Evolutionary conservation across 371 early-diverging fungal species (phyloP).

Genomic region (Apophysomyces sp.): DNA sequence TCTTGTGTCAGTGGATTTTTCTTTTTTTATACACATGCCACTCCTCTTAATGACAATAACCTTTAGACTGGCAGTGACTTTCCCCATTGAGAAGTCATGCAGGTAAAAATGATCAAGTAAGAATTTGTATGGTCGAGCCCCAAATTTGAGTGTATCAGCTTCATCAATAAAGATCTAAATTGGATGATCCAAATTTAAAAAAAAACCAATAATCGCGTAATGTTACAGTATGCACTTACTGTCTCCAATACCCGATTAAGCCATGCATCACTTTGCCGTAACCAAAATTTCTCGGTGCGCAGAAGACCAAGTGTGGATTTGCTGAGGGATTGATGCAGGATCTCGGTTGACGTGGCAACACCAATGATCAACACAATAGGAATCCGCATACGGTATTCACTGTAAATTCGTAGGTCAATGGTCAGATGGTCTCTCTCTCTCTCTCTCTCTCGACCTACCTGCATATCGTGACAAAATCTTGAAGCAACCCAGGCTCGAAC

Average conservation of each 20-base stretch:
- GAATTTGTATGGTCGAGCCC: conserved; percentile 69
- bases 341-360: conserved; percentile 82
- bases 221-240: too few species aligned
- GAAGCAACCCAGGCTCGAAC: conserved; percentile 70
- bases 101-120: conserved; percentile 77
- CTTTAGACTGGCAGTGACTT: conserved; percentile 70
- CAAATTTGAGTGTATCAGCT: conserved; percentile 58
- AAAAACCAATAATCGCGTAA: too few species aligned
- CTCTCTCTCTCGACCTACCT: conserved; percentile 35
- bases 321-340: conserved; percentile 76
- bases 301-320: conserved; percentile 69
- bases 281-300: conserved; percentile 74
- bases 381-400: conserved; percentile 65
- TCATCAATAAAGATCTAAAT: conserved; percentile 60
- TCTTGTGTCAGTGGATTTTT: neutral
- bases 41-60: conserved; percentile 28
- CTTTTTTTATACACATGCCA: neutral
- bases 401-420: conserved; percentile 9
- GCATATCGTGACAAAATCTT: conserved; percentile 76
- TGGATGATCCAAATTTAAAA: too few species aligned
- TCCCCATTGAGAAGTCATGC: conserved; percentile 74
- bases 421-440: neutral
- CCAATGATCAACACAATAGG: conserved; percentile 86
- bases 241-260: conserved; percentile 74
- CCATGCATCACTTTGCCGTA: conserved; percentile 76